Evolutionary conservation across 2,329 filamentous ascomycete species (phyloP).

Genomic region (Calonectria multiphialidica): DNA sequence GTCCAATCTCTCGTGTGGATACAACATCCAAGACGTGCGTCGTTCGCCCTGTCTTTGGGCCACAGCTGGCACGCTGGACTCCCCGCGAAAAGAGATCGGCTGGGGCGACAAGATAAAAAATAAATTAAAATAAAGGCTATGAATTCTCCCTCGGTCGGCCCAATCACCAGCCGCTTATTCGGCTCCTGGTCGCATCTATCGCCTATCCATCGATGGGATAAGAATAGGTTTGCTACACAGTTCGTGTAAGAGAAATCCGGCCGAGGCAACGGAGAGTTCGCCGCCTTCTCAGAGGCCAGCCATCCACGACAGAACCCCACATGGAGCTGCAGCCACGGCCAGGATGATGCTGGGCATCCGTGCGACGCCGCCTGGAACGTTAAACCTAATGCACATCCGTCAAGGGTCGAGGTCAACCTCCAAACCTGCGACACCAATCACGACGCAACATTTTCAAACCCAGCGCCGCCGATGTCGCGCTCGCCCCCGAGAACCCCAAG

Average conservation of each 20-base stretch:
- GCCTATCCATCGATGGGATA: constrained; percentile 39
- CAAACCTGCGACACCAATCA: constrained; percentile 48
- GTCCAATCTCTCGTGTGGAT: constrained; percentile 28
- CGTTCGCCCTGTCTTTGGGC: constrained; percentile 28
- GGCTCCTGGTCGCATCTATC: constrained; percentile 38
- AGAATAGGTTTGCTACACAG: constrained; percentile 49
- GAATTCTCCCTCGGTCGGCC: constrained; percentile 20
- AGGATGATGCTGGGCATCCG: constrained; percentile 39
- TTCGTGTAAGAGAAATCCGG: constrained; percentile 53
- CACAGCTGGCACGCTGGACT: constrained; percentile 10
- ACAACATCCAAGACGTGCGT: constrained; percentile 25
- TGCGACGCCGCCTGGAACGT: constrained; percentile 43
- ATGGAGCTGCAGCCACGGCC: constrained; percentile 38
- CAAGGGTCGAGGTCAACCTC: constrained; percentile 36
- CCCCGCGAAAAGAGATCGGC: constrained; percentile 33
- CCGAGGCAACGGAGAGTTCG: constrained; percentile 34
- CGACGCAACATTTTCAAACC: constrained; percentile 44
- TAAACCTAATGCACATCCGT: constrained; percentile 42
- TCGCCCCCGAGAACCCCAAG: constrained; percentile 30
- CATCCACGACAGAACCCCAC: constrained; percentile 44
- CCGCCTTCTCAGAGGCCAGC: constrained; percentile 37
- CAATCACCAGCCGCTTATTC: constrained; percentile 40
- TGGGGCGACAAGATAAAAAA: constrained; percentile 37
- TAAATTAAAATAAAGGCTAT: constrained; percentile 20
- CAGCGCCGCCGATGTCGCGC: constrained; percentile 48